A percentile compares a stretch with the other conserved stretches of the same genome.
phyloP scores from a whole-genome alignment of 805 yeast species.

The Kockiozyma suomiensis region DNA sequence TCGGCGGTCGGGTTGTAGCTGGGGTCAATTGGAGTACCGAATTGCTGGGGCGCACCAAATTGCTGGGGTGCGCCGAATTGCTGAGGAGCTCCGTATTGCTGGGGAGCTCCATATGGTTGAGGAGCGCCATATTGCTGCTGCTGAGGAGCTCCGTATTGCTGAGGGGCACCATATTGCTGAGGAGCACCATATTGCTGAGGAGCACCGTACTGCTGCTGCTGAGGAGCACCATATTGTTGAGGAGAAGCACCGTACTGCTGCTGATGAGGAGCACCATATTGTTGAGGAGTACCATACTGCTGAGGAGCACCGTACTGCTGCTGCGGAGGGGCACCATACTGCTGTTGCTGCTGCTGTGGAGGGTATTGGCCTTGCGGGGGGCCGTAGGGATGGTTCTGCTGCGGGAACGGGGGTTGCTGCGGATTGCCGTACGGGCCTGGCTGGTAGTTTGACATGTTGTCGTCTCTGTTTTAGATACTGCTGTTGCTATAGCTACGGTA shows the following conservation, averaged over 20 bases:
- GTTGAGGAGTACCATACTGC: slow-evolving; percentile 5
- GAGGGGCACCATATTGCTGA: slow-evolving; percentile 7
- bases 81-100: no score
- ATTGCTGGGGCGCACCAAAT: background rate
- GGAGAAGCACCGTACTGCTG: slow-evolving; percentile 11
- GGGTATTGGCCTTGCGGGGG: no score
- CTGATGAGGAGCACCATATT: slow-evolving; percentile 8
- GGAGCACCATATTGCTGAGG: slow-evolving; percentile 7
- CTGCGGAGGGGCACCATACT: slow-evolving; percentile 1
- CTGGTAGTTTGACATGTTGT: slow-evolving; percentile 4
- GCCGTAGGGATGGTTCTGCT: background rate
- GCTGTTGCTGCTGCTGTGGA: no score
- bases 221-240: slow-evolving; percentile 11
- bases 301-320: slow-evolving; percentile 5
- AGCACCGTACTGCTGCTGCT: slow-evolving; percentile 11
- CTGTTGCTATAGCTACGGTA: slow-evolving; percentile 3
- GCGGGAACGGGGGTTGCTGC: background rate
- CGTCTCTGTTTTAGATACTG: no score
- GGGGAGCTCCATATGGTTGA: slow-evolving; percentile 1
- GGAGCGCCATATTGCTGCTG: slow-evolving; percentile 5
- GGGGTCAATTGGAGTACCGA: slow-evolving; percentile 11
- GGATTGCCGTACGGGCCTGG: background rate
- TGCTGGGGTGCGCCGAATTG: slow-evolving; percentile 8
- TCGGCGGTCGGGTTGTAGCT: slow-evolving; percentile 32
- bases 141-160: slow-evolving; percentile 4